A percentile compares a stretch with the other conserved stretches of the same genome.
Conservation (phyloP, 306 rosid species). For the Cicer pinnatifidum region DNA sequence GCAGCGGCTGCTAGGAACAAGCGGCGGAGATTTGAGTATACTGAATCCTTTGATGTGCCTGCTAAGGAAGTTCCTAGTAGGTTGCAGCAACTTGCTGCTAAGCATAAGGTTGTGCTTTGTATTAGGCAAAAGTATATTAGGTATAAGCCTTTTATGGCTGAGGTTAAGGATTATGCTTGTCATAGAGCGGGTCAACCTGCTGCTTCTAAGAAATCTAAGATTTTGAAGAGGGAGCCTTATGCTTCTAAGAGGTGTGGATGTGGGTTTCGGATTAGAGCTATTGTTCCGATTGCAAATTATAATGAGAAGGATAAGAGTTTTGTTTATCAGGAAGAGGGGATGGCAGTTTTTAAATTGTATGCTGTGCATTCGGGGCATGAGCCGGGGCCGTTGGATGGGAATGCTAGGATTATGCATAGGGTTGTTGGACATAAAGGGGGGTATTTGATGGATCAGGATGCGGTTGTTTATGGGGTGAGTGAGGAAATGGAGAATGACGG, state of each 20-base stretch:
- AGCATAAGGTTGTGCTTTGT: slow-evolving; percentile 95
- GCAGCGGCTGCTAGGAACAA: slow-evolving; percentile 61
- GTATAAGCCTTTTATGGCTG: slow-evolving; percentile 99
- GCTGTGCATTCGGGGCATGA: slow-evolving; percentile 99
- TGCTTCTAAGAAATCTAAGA: slow-evolving; percentile 71
- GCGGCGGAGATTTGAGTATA: slow-evolving; percentile 89
- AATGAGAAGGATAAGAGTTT: slow-evolving; percentile 97
- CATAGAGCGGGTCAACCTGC: slow-evolving; percentile 97
- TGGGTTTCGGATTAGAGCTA: slow-evolving; percentile 96
- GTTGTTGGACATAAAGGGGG: slow-evolving; percentile 94
- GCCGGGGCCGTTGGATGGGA: slow-evolving; percentile 97
- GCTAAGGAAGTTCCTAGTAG: slow-evolving; percentile 83
- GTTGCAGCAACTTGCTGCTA: slow-evolving; percentile 86
- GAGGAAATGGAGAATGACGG: slow-evolving; percentile 89
- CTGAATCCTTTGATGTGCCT: slow-evolving; percentile 88
- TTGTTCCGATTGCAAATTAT: slow-evolving; percentile 93
- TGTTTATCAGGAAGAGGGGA: slow-evolving; percentile 94
- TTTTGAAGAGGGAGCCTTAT: slow-evolving; percentile 94
- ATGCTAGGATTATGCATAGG: slow-evolving; percentile 96
- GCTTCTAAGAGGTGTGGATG: slow-evolving; percentile 97
- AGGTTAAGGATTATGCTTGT: slow-evolving; percentile 98
- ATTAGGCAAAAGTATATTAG: slow-evolving; percentile 97
- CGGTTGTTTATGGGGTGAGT: slow-evolving; percentile 83
- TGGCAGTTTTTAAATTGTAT: slow-evolving; percentile 85
- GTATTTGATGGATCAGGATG: slow-evolving; percentile 78